These are phyloP conservation scores for Penicillium odoratum DNA, from an alignment of 495 filamentous ascomycete genomes.

Conservation along the genomic window DNA sequence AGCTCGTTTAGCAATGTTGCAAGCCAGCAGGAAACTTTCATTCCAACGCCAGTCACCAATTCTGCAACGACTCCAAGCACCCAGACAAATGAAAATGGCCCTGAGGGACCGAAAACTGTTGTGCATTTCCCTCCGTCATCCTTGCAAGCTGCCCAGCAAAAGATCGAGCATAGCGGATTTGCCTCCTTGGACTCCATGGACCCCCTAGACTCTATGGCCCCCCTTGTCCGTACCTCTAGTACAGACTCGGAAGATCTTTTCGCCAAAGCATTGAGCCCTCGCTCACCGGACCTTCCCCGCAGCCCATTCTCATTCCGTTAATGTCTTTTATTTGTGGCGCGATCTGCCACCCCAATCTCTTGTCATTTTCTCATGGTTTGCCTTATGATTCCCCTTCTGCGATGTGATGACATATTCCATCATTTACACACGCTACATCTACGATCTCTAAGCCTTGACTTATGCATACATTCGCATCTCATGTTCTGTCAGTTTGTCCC, in stretches of 20 bases:
- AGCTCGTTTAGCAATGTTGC: slow-evolving; percentile 51
- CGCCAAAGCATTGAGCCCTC: slow-evolving; percentile 75
- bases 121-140: slow-evolving; percentile 43
- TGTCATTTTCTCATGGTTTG: slow-evolving; percentile 18
- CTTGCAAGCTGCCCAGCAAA: slow-evolving; percentile 41
- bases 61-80: slow-evolving; percentile 23
- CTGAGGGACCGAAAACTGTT: slow-evolving; percentile 29
- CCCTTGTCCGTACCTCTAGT: slow-evolving; percentile 25
- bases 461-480: slow-evolving; percentile 9
- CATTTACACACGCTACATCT: slow-evolving; percentile 10
- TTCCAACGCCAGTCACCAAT: slow-evolving; percentile 32
- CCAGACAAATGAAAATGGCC: slow-evolving; percentile 5
- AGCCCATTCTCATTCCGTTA: slow-evolving; percentile 65
- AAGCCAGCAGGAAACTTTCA: slow-evolving; percentile 19
- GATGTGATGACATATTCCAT: slow-evolving; percentile 21
- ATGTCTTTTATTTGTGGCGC: neutral
- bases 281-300: slow-evolving; percentile 73
- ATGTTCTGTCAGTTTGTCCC: slow-evolving; percentile 5
- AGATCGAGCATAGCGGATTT: slow-evolving; percentile 35
- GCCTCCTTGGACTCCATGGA: slow-evolving; percentile 33
- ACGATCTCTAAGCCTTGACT: neutral
- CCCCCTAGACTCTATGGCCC: slow-evolving; percentile 32
- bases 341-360: neutral
- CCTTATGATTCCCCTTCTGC: slow-evolving; percentile 36
- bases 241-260: slow-evolving; percentile 70